Percentiles rank a stretch among this genome's conserved stretches.
Evolutionary conservation across 768 basidiomycete species (phyloP).

Genomic region (Podaxis sp.): DNA sequence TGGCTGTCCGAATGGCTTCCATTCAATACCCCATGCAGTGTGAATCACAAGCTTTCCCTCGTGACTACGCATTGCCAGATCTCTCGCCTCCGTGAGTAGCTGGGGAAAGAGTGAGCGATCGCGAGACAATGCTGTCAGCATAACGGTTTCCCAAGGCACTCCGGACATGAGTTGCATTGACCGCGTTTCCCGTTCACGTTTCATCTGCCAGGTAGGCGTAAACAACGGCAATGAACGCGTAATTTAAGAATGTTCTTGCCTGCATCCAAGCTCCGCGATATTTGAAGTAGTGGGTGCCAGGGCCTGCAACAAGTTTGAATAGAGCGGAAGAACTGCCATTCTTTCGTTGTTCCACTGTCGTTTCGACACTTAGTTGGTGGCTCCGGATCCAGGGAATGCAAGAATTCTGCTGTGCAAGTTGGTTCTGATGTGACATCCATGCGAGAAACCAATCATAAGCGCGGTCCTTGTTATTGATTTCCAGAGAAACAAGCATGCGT

Average conservation of each 20-base stretch:
- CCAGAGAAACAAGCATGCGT: constrained; percentile 89
- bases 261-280: constrained; percentile 96
- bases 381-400: constrained; percentile 57
- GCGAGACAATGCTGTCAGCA: constrained; percentile 85
- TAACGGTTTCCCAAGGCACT: constrained; percentile 96
- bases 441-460: constrained; percentile 95
- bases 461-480: constrained; percentile 93
- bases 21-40: constrained; percentile 95
- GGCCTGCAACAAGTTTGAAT: constrained; percentile 94
- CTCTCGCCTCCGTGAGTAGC: constrained; percentile 84
- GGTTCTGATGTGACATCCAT: constrained; percentile 84
- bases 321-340: constrained; percentile 88
- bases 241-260: constrained; percentile 36
- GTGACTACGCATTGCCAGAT: constrained; percentile 77
- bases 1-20: constrained; percentile 93
- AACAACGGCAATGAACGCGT: constrained; percentile 1
- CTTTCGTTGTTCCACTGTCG: constrained; percentile 79
- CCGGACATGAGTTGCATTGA: constrained; percentile 90
- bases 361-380: constrained; percentile 95
- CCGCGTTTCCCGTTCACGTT: constrained; percentile 90
- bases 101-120: constrained; percentile 78
- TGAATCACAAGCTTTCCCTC: constrained; percentile 96
- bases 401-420: constrained; percentile 14
- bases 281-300: constrained; percentile 89
- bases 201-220: constrained; percentile 53